Evolutionary conservation across 2,329 filamentous ascomycete species (phyloP), one percentile per base, ranked within the genome.

Genomic region (Cordyceps cicadae): DNA sequence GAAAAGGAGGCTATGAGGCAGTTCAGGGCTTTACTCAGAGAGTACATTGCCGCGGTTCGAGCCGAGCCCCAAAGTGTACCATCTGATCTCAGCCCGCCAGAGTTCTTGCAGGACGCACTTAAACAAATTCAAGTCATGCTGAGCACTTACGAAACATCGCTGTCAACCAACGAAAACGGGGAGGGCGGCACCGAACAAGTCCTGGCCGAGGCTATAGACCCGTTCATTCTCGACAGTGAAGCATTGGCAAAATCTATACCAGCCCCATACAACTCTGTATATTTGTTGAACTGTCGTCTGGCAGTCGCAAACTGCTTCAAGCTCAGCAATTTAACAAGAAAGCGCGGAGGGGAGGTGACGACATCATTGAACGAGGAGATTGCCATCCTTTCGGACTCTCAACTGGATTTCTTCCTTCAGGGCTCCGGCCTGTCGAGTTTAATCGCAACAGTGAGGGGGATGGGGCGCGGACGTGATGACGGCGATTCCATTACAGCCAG

Each of bases 111-210:
- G 43, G 89, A 95, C 60, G 87, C 91, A 6, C 78, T 99, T 1
- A 87, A 91, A 65, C 88, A 89, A 66, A 78, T 99, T 9, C 83
- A 81, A 41, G 81, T 85, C 6, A 87, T 97, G 55, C 89, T 96
- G 79, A 89, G 88, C 70, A 94, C 89, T 21, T 93, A 92, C 69
- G 91, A 96, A 66, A 88, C 89, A 1, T 96, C 92, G 0, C 77
- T 94, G 26, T 83, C 87, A 2, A 75, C 82, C 3, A 74, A 78
- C 1, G 74, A 80, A 9, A 79, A 84, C 62, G 79, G 82, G 55
- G 86, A 87, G 63, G 81, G 83, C 45, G 86, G 86, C 43, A 96
- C 97, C 67, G 82, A 89, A 52, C 81, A 85, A 6, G 85, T 96
- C 21, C 77, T 97, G 19, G 79, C 80, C 46, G 89, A 93, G 67